These are phyloP conservation scores for Lepiota brunneoincarnata DNA, from an alignment of 768 basidiomycete species.

Conservation along the genomic window DNA sequence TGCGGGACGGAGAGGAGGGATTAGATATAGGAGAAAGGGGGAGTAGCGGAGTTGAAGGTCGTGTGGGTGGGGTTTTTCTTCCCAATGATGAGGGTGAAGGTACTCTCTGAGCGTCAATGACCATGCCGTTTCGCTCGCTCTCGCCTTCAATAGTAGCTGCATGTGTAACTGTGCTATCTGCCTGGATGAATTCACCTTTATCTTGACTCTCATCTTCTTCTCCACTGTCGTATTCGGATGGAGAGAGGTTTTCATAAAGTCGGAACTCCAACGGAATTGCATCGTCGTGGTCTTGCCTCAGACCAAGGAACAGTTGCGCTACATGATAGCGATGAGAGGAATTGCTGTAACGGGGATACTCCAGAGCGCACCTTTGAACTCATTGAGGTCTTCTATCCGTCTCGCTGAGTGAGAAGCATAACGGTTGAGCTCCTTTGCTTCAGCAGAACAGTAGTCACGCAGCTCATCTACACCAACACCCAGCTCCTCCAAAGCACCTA, in stretches of 20 bases:
- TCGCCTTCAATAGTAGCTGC: constrained; percentile 3
- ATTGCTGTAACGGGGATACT: constrained; percentile 16
- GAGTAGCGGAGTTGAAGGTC: constrained; percentile 35
- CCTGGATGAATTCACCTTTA: constrained; percentile 17
- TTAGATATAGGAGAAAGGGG: constrained; percentile 60
- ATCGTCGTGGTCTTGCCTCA: constrained; percentile 54
- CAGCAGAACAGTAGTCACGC: constrained; percentile 58
- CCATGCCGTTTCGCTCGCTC: constrained; percentile 23
- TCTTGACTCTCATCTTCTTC: constrained; percentile 30
- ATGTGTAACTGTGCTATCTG: constrained; percentile 11
- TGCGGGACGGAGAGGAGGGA: constrained; percentile 52
- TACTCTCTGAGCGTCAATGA: constrained; percentile 20
- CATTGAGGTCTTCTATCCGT: constrained; percentile 69
- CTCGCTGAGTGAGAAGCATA: constrained; percentile 64
- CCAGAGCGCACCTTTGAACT: constrained; percentile 61
- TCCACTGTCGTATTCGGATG: constrained; percentile 27
- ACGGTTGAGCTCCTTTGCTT: constrained; percentile 66
- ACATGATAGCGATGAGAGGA: constrained; percentile 25
- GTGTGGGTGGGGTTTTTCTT: constrained; percentile 26
- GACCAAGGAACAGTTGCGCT: constrained; percentile 62
- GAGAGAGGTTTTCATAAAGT: constrained; percentile 30
- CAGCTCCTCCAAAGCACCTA: constrained; percentile 69
- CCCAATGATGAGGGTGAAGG: constrained; percentile 13
- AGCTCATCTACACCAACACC: constrained; percentile 73
- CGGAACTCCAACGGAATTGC: constrained; percentile 51